phyloP scores from a whole-genome alignment of 2,329 filamentous ascomycete species.

The Nemania diffusa region DNA sequence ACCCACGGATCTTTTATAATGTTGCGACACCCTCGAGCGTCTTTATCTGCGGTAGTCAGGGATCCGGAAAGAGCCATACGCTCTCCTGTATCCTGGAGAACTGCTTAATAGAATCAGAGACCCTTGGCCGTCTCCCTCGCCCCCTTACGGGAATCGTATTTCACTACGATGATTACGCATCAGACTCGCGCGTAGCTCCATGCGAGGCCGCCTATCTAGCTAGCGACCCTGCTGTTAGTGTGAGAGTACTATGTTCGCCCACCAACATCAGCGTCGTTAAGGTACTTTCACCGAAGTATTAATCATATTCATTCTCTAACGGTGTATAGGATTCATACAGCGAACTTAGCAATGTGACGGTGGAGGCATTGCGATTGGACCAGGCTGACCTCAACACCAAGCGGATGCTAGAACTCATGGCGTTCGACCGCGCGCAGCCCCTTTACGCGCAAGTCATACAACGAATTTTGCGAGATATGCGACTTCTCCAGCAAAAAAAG shows the following conservation, averaged over 20 bases:
- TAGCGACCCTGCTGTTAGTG: constrained; percentile 55
- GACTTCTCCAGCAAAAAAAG: constrained; percentile 55
- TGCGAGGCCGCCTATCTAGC: constrained; percentile 70
- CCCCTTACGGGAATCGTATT: constrained; percentile 72
- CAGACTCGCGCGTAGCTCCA: constrained; percentile 58
- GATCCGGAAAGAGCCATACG: constrained; percentile 72
- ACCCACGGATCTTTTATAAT: constrained; percentile 58
- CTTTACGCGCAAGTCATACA: constrained; percentile 68
- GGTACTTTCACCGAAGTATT: constrained; percentile 39
- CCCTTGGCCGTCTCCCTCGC: constrained; percentile 51
- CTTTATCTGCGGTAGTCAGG: constrained; percentile 73
- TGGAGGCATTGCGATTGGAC: constrained; percentile 63
- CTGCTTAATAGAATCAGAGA: constrained; percentile 58
- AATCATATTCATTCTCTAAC: constrained; percentile 6
- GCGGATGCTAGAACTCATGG: constrained; percentile 70
- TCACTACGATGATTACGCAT: constrained; percentile 69
- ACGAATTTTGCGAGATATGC: constrained; percentile 67
- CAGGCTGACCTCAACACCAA: constrained; percentile 65
- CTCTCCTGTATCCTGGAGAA: constrained; percentile 67
- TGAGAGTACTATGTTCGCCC: constrained; percentile 65
- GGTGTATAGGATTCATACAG: constrained; percentile 54
- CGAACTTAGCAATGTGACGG: constrained; percentile 55
- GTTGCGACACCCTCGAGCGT: constrained; percentile 63
- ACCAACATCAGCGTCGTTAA: constrained; percentile 59
- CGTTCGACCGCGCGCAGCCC: constrained; percentile 59